Conservation (phyloP, 2,329 filamentous ascomycete genomes). For the Stenocarpella maydis region DNA sequence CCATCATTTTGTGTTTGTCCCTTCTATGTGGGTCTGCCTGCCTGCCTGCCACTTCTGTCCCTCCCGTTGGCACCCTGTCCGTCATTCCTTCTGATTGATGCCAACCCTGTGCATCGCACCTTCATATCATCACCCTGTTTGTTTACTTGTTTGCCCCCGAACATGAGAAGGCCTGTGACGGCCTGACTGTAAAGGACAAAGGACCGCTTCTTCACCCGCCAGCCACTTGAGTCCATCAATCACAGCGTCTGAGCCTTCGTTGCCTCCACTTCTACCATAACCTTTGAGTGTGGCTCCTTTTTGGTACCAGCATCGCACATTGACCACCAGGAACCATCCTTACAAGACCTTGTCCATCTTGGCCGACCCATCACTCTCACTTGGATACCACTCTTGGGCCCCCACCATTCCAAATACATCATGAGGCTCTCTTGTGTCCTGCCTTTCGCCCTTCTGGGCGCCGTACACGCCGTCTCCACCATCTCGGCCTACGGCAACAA, state of each 20-base stretch:
- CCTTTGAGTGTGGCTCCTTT: conserved; percentile 1
- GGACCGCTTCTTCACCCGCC: not conserved
- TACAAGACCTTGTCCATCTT: conserved; percentile 9
- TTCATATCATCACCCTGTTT: not conserved
- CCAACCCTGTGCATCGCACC: not conserved
- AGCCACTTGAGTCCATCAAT: not conserved
- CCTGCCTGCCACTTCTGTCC: not conserved
- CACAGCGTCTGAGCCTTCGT: conserved; percentile 10
- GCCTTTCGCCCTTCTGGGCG: conserved; percentile 45
- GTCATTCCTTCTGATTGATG: not conserved
- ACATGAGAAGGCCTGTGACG: not conserved
- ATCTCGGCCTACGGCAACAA: conserved; percentile 75
- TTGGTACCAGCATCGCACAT: conserved; percentile 5
- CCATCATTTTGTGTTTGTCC: not conserved
- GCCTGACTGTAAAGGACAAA: not conserved
- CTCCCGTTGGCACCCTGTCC: not conserved
- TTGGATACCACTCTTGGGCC: conserved; percentile 24
- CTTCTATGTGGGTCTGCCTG: not conserved
- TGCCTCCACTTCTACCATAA: not conserved
- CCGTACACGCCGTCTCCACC: conserved; percentile 51
- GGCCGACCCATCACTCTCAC: conserved; percentile 16
- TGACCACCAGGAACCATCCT: conserved; percentile 22
- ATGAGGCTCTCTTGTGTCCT: conserved; percentile 52
- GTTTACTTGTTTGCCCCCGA: conserved; percentile 2
- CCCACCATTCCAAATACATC: conserved; percentile 4